Conservation (phyloP, 2,329 filamentous ascomycete species). For the Hypoxylon sp. region DNA sequence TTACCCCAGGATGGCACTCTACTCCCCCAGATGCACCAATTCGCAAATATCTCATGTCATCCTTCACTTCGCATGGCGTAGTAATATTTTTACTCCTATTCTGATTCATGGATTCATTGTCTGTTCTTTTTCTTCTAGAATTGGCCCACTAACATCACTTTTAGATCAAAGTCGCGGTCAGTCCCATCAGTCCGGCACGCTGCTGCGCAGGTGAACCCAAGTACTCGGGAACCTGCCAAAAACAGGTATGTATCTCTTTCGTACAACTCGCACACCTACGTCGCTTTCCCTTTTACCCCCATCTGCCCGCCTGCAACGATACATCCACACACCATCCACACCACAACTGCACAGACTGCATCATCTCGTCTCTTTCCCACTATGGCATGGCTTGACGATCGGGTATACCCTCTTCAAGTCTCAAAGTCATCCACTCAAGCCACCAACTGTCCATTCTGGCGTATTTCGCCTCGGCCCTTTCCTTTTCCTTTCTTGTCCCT, state of each 20-base stretch:
- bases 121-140: conserved; percentile 29
- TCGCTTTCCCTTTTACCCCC: conserved; percentile 48
- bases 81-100: conserved; percentile 27
- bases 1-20: conserved; percentile 43
- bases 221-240: conserved; percentile 53
- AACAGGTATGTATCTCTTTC: conserved; percentile 51
- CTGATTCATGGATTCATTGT: conserved; percentile 30
- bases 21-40: conserved; percentile 35
- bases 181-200: conserved; percentile 52
- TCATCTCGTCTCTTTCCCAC: conserved; percentile 49
- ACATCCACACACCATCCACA: conserved; percentile 54
- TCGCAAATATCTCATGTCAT: conserved; percentile 36
- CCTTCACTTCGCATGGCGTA: conserved; percentile 32
- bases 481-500: conserved; percentile 53
- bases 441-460: conserved; percentile 53
- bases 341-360: conserved; percentile 32
- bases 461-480: conserved; percentile 54
- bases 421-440: conserved; percentile 53
- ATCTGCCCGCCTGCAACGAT: conserved; percentile 56
- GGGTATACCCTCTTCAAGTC: conserved; percentile 53
- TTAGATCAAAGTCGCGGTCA: conserved; percentile 42
- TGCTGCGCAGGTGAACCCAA: conserved; percentile 52
- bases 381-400: conserved; percentile 52
- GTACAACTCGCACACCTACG: conserved; percentile 43
- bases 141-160: conserved; percentile 31